A percentile compares a stretch with the other conserved stretches of the same genome.
Conservation (phyloP, 179 eudicot genomes). For the Actinidia polygama region DNA sequence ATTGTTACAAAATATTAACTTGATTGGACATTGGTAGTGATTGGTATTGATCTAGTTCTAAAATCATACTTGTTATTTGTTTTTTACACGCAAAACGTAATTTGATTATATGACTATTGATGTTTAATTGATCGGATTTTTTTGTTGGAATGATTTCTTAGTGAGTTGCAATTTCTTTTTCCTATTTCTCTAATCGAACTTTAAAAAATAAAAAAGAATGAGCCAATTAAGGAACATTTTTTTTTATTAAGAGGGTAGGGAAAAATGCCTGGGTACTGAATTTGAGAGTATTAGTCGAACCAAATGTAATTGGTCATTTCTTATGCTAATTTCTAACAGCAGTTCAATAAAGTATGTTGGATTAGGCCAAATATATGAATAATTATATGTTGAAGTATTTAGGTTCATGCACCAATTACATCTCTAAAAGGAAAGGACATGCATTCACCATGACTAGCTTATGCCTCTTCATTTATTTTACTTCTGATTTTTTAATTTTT, state of each 20-base stretch:
- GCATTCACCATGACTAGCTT: not conserved
- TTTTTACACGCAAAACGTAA: no score
- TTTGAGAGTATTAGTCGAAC: not conserved
- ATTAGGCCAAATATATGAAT: not conserved
- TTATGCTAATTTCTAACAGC: not conserved
- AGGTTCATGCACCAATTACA: constrained; percentile 4
- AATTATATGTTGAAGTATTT: not conserved
- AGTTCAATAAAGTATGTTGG: not conserved
- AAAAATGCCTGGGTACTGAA: no score
- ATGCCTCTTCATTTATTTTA: not conserved
- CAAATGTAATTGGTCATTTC: not conserved
- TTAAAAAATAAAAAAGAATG: no score
- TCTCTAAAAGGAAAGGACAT: not conserved
- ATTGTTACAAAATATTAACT: not conserved
- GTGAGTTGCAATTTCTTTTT: not conserved
- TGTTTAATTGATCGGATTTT: no score
- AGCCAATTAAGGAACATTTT: no score
- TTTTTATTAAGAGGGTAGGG: not conserved
- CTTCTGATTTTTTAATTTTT: not conserved
- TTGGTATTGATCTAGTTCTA: no score
- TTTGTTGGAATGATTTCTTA: no score
- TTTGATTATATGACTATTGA: no score
- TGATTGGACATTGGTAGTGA: no score
- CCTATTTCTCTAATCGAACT: no score
- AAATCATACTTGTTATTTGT: no score